Evolutionary conservation across 2,329 filamentous ascomycete species (phyloP).

Genomic region (Thelonectria blattea): DNA sequence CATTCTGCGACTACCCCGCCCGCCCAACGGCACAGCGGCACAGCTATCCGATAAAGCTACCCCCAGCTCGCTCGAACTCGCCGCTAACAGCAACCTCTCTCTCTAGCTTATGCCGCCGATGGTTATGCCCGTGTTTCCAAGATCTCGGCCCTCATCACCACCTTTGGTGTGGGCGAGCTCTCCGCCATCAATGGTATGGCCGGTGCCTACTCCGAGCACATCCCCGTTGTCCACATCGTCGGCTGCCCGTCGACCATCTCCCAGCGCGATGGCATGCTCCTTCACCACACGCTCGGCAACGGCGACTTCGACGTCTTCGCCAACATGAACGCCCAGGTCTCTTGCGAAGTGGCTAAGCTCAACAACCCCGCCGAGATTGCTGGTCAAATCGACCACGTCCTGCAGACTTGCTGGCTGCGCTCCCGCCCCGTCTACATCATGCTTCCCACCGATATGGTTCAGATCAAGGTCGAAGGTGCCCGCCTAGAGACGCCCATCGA

Average conservation of each 20-base stretch:
- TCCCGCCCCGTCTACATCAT: constrained; percentile 85
- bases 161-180: constrained; percentile 77
- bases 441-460: constrained; percentile 80
- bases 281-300: constrained; percentile 75
- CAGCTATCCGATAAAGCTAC: background rate
- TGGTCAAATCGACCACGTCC: constrained; percentile 76
- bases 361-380: constrained; percentile 74
- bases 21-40: constrained; percentile 6
- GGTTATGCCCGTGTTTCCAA: constrained; percentile 78
- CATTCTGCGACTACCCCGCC: constrained; percentile 16
- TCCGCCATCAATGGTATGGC: constrained; percentile 76
- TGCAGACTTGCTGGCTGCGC: constrained; percentile 75
- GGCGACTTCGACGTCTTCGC: constrained; percentile 85
- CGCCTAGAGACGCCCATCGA: constrained; percentile 75
- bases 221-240: constrained; percentile 74
- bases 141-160: constrained; percentile 73
- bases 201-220: constrained; percentile 75
- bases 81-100: constrained; percentile 25
- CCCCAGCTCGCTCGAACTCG: constrained; percentile 17
- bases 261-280: constrained; percentile 54
- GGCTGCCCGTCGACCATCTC: constrained; percentile 57
- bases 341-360: constrained; percentile 73
- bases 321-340: constrained; percentile 76
- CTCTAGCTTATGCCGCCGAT: constrained; percentile 75
- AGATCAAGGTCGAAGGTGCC: constrained; percentile 76